Base-by-base conservation (phyloP, 2,329 filamentous ascomycete genomes). In the Fonsecaea erecta region DNA sequence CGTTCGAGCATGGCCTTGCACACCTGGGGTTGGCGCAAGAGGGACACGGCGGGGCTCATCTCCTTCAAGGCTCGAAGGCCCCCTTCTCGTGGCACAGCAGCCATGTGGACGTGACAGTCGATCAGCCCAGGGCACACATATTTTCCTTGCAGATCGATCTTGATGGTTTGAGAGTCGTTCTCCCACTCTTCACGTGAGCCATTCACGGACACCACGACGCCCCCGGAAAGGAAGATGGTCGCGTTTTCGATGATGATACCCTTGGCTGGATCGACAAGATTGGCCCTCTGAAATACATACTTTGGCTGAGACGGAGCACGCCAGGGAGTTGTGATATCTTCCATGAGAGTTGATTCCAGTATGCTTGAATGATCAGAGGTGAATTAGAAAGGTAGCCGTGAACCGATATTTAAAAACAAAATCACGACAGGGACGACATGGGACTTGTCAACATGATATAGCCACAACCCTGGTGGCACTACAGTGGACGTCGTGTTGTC, bases 121-220 rank as follows among this genome's bases (percentile, higher is more conserved):
- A 84, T 83, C 3, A 85, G 75, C 3, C 83, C 83, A 1, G 83
- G 83, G 48, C 78, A 77, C 16, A 85, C 70, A 68, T 79, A 85
- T 59, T 77, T 77, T 8, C 80, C 79, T 5, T 76, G 64, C 0
- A 82, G 71, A 65, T 85, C 77, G 55, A 83, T 67, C 26, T 73
- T 61, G 57, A 46, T 46, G 18, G 40, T 12, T 12, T 46, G 40
- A 69, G 75, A 21, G 30, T 59, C 60, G 14, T 40, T 21, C 28
- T 37, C 16, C 30, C 40, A 37, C 52, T 63, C 37, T 21, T 63
- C 53, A 5, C 3, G 5, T 3, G 14, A 5, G 16, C 40, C 40
- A 46, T 46, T 46, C 5, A 46, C 40, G 16, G 40, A 46, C 16
- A 46, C 40, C 14, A 46, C 18, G 40, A 46, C 18, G 40, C 40